These are phyloP conservation scores for Macaranga tanarius DNA, from an alignment of 441 rosid genomes.

Conservation along the genomic window DNA sequence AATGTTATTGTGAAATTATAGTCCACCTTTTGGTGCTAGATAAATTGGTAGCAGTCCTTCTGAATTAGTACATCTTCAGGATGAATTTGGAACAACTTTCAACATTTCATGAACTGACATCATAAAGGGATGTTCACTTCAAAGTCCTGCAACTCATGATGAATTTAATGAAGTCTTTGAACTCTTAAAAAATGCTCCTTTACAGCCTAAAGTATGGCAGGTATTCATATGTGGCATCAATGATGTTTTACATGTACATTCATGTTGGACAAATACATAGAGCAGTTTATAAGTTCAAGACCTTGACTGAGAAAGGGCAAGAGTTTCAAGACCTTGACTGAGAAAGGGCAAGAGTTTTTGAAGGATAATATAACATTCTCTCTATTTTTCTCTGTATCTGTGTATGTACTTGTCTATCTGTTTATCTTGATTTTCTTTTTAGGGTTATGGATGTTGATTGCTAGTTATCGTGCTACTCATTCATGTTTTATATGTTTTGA, in stretches of 20 bases:
- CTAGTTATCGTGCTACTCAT: neutral
- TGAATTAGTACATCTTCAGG: neutral
- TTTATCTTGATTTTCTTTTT: neutral
- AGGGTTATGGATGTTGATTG: neutral
- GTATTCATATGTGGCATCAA: too few species aligned
- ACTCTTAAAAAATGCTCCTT: too few species aligned
- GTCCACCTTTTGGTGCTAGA: neutral
- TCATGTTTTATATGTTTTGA: neutral
- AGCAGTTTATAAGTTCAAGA: too few species aligned
- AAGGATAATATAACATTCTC: too few species aligned
- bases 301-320: too few species aligned
- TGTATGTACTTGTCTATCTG: neutral
- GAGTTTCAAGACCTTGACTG: too few species aligned
- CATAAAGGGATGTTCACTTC: neutral
- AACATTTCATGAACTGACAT: neutral
- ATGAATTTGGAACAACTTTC: neutral
- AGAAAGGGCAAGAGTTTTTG: too few species aligned
- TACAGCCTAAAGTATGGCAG: too few species aligned
- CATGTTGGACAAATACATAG: too few species aligned
- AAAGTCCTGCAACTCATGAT: neutral
- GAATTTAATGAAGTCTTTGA: neutral
- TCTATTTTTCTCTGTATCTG: too few species aligned
- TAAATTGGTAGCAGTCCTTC: too few species aligned
- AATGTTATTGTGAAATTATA: neutral
- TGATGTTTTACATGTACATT: too few species aligned